Conservation (phyloP, 345 rosid species). For the Eucalyptus curtisii region DNA sequence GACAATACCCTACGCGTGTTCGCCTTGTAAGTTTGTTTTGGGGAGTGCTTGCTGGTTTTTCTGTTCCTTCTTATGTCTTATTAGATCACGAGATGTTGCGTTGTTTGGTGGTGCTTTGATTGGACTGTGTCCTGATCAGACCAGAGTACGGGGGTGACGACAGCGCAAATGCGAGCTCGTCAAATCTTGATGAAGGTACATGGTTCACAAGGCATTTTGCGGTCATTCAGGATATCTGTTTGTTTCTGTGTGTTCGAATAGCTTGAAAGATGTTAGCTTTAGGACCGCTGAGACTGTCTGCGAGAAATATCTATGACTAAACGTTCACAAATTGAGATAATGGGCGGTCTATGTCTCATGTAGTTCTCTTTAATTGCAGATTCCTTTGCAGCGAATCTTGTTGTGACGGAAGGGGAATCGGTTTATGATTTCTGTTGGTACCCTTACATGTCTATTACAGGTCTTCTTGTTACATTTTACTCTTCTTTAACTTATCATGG, state of each 20-base stretch:
- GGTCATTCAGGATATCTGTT: neutral
- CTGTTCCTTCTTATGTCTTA: neutral
- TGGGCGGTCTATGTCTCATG: neutral
- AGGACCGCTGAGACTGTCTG: neutral
- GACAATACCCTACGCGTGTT: conserved; percentile 69
- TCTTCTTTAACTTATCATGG: neutral
- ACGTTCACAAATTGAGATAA: neutral
- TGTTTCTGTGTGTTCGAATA: neutral
- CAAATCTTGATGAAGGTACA: conserved; percentile 27
- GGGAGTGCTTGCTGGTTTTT: neutral
- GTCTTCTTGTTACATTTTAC: conserved; percentile 9
- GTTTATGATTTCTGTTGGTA: conserved; percentile 95
- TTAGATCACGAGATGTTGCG: neutral
- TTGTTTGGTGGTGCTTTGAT: neutral
- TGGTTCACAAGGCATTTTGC: neutral
- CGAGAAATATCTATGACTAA: rapidly evolving
- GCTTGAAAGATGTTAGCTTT: neutral
- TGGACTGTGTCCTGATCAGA: conserved; percentile 11
- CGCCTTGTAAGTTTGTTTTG: conserved; percentile 34
- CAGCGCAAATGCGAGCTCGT: conserved; percentile 3
- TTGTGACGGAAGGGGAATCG: conserved; percentile 81
- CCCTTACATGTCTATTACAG: conserved; percentile 86
- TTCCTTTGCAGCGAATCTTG: conserved; percentile 52
- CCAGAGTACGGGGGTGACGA: conserved; percentile 24
- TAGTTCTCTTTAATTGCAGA: conserved; percentile 27